Evolutionary conservation across 176 grass and related monocot species (phyloP).

Genomic region (Rhynchospora tenuis): DNA sequence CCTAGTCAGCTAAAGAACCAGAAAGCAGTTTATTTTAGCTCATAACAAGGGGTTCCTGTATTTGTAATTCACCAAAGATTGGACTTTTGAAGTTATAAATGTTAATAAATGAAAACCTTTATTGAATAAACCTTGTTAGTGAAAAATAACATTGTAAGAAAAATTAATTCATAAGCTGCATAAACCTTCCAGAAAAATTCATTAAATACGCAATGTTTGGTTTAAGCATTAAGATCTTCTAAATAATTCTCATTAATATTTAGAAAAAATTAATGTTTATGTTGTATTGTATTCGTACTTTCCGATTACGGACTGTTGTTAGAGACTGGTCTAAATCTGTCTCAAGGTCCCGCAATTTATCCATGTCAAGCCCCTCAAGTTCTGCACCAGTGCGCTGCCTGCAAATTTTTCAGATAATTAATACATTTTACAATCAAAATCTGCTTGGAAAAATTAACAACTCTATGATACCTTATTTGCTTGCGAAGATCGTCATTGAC

Average conservation of each 20-base stretch:
- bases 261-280: neutral
- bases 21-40: neutral
- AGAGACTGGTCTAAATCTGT: conserved; percentile 66
- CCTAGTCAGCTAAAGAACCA: neutral
- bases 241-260: neutral
- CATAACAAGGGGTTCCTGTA: neutral
- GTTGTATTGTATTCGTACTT: conserved; percentile 27
- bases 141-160: neutral
- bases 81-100: neutral
- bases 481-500: conserved; percentile 82
- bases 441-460: neutral
- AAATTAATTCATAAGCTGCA: no score
- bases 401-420: neutral
- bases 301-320: conserved; percentile 75
- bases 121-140: neutral
- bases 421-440: neutral
- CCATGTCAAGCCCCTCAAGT: conserved; percentile 61
- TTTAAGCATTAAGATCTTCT: neutral
- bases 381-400: conserved; percentile 91
- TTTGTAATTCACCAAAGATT: neutral
- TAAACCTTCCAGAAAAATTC: no score
- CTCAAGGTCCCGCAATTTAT: conserved; percentile 85
- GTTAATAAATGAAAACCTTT: neutral
- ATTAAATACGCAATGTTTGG: neutral
- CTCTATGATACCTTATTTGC: conserved; percentile 55